Base-by-base conservation (phyloP, 2,329 filamentous ascomycete genomes). In the Thelonectria blattea region DNA sequence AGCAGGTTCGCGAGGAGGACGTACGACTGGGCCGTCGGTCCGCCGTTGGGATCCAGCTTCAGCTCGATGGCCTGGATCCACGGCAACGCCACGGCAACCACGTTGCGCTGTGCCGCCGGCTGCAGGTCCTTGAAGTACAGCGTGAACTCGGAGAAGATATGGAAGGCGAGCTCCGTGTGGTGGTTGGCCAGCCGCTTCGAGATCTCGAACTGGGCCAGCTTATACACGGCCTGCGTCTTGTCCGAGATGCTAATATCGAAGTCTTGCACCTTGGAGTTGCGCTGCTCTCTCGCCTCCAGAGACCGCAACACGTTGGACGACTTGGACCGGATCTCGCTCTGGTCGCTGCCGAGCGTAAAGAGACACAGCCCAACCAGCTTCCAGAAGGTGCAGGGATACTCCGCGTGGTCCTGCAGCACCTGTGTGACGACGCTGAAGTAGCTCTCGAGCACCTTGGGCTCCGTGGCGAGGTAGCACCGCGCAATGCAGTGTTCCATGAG, bases 181-280 rank as follows among this genome's bases (percentile, higher is more conserved):
- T 96, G 91, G 70, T 91, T 92, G 1, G 93, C 91, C 41, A 99
- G 84, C 18, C 93, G 85, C 70, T 94, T 93, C 0, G 95, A 98
- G 20, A 96, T 96, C 73, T 98, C 94, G 66, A 97, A 98, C 72
- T 99, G 95, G 0, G 96, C 95, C 46, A 96, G 83, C 78, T 99
- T 99, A 78, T 98, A 99, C 3, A 99, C 94, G 0, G 94, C 93
- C 66, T 96, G 96, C 0, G 96, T 99, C 78, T 97, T 98, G 78
- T 99, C 96, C 0, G 94, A 96, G 59, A 99, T 95, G 74, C 93
- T 97, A 70, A 99, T 98, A 71, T 99, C 95, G 60, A 97, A 96
- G 74, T 99, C 95, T 73, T 97, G 92, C 7, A 99, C 88, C 72
- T 96, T 96, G 1, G 94, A 97, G 65, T 88, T 95, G 66, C 91